Conservation (phyloP, 192 early-diverging fungal genomes). For the Spizellomyces punctatus region DNA sequence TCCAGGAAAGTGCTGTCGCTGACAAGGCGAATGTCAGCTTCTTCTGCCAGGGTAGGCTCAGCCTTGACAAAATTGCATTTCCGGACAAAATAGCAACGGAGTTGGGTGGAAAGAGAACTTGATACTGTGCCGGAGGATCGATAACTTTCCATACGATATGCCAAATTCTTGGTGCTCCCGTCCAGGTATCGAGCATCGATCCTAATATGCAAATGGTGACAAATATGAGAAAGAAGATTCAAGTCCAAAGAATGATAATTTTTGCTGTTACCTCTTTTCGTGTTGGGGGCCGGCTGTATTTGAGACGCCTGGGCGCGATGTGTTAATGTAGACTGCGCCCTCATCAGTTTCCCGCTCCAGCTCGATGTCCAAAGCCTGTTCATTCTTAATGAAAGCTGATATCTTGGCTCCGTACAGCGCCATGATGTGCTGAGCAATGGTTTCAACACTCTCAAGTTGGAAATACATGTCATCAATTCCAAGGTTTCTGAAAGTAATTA, state of each 20-base stretch:
- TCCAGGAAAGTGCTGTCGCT: constrained; percentile 92
- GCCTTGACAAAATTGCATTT: constrained; percentile 89
- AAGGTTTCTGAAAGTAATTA: constrained; percentile 66
- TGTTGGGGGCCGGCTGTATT: constrained; percentile 81
- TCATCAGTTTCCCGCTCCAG: constrained; percentile 88
- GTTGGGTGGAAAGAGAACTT: constrained; percentile 77
- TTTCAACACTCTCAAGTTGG: constrained; percentile 84
- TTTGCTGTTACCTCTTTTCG: constrained; percentile 47
- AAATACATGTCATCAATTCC: constrained; percentile 99
- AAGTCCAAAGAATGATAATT: background rate
- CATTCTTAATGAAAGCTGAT: constrained; percentile 85
- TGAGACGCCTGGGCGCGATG: constrained; percentile 89
- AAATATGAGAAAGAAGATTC: too few relatives aligned
- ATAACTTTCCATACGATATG: constrained; percentile 94
- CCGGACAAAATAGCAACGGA: constrained; percentile 94
- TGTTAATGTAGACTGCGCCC: constrained; percentile 96
- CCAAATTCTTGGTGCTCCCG: constrained; percentile 59
- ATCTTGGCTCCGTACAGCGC: constrained; percentile 96
- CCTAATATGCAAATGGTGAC: constrained; percentile 32
- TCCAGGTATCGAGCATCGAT: constrained; percentile 94
- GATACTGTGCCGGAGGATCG: constrained; percentile 93
- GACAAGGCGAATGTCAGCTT: constrained; percentile 77
- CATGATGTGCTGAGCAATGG: constrained; percentile 94
- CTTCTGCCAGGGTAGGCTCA: constrained; percentile 70
- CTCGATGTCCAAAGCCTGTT: constrained; percentile 79